Conservation (phyloP, 1,284 basidiomycete species). For the Pascua guehoae region DNA sequence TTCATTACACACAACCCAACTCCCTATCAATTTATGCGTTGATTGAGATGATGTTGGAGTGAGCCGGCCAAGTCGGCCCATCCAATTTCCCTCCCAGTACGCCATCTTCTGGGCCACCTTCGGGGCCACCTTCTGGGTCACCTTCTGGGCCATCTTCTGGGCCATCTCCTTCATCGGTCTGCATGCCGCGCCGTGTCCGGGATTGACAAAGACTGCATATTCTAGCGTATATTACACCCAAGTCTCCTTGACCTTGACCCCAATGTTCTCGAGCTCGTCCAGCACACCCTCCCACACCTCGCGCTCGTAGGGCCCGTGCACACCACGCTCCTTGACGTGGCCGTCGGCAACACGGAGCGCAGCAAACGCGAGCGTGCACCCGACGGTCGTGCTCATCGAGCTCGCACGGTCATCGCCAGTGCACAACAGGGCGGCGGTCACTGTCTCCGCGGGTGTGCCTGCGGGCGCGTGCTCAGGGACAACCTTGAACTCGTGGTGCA, state of each 20-base stretch:
- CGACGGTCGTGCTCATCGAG: constrained; percentile 87
- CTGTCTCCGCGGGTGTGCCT: constrained; percentile 55
- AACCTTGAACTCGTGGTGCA: constrained; percentile 70
- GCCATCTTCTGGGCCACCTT: no score
- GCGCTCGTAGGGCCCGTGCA: constrained; percentile 61
- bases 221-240: constrained; percentile 20
- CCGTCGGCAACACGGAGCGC: constrained; percentile 70
- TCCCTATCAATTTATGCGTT: no score
- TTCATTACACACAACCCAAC: no score
- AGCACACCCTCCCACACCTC: constrained; percentile 64
- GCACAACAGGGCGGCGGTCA: constrained; percentile 70
- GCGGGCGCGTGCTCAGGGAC: constrained; percentile 18
- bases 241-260: constrained; percentile 65
- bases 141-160: no score
- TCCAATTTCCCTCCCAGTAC: no score
- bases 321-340: constrained; percentile 59
- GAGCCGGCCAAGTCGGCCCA: no score
- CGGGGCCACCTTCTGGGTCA: no score
- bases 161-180: no score
- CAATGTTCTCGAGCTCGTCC: constrained; percentile 59
- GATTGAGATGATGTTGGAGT: no score
- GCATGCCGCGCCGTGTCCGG: no score
- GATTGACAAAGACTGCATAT: neutral
- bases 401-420: constrained; percentile 66
- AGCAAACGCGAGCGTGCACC: constrained; percentile 76